Percentiles rank a stretch among this genome's conserved stretches.
Evolutionary conservation across 176 grass and related monocot genomes (phyloP).

Genomic region (Oryza meyeriana): DNA sequence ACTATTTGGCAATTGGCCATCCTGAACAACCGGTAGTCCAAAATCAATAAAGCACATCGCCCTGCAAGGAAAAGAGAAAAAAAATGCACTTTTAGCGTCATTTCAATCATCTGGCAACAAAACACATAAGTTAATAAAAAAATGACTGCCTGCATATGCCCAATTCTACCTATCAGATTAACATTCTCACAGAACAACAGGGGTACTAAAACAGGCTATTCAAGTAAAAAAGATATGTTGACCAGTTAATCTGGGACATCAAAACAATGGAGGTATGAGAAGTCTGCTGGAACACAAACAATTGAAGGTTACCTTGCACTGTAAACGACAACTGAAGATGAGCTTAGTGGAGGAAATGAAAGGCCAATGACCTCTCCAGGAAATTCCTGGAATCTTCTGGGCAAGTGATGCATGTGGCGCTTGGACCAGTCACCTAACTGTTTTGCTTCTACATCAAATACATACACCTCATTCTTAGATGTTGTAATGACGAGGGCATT

Average conservation of each 20-base stretch:
- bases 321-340: conserved; percentile 73
- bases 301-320: conserved; percentile 67
- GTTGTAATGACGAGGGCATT: conserved; percentile 84
- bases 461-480: conserved; percentile 85
- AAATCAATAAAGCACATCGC: conserved; percentile 98
- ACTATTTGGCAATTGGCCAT: conserved; percentile 36
- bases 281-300: background rate
- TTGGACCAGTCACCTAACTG: conserved; percentile 92
- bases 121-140: conserved; percentile 17
- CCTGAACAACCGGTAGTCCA: conserved; percentile 58
- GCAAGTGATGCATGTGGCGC: conserved; percentile 53
- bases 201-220: background rate
- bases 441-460: conserved; percentile 97
- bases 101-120: background rate
- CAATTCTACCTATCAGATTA: background rate
- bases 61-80: conserved; percentile 34
- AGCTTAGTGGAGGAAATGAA: conserved; percentile 61
- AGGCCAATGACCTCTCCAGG: conserved; percentile 93
- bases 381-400: conserved; percentile 92
- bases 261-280: background rate
- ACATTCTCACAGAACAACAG: background rate
- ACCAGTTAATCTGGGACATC: background rate
- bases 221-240: background rate
- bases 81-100: background rate
- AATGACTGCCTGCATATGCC: background rate